phyloP scores from a whole-genome alignment of 306 rosid genomes.

The Luffa acutangula region DNA sequence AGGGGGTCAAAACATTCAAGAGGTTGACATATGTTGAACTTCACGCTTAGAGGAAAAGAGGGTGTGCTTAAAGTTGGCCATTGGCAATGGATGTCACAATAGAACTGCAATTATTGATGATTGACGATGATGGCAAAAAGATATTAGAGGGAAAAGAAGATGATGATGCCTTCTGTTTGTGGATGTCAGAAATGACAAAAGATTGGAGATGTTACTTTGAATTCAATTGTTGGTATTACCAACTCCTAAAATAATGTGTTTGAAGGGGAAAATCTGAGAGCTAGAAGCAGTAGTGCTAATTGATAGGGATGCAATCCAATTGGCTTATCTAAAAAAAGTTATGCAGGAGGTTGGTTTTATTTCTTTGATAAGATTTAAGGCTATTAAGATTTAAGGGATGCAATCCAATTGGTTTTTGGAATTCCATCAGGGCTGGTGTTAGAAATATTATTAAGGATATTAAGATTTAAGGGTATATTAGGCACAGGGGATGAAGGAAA shows the following conservation, averaged over 20 bases:
- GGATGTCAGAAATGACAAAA: background rate
- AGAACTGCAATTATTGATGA: background rate
- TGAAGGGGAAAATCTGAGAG: background rate
- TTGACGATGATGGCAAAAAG: background rate
- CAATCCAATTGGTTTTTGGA: too few relatives aligned
- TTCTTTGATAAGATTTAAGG: too few relatives aligned
- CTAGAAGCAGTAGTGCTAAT: background rate
- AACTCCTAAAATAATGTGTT: background rate
- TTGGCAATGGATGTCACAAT: background rate
- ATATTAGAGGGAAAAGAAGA: background rate
- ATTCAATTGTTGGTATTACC: background rate
- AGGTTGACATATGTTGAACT: background rate
- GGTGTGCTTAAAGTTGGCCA: background rate
- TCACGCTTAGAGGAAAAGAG: background rate
- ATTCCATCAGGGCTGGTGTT: background rate
- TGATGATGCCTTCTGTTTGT: background rate
- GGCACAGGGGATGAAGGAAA: background rate
- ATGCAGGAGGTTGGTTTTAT: background rate
- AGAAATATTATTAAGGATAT: background rate
- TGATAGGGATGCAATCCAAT: background rate
- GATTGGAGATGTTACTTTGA: background rate
- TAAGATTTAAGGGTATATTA: background rate
- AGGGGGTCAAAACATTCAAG: background rate
- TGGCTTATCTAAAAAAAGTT: background rate
- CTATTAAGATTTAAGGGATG: too few relatives aligned